Evolutionary conservation across 176 grass and related monocot genomes (phyloP).

Genomic region (Phragmites australis): DNA sequence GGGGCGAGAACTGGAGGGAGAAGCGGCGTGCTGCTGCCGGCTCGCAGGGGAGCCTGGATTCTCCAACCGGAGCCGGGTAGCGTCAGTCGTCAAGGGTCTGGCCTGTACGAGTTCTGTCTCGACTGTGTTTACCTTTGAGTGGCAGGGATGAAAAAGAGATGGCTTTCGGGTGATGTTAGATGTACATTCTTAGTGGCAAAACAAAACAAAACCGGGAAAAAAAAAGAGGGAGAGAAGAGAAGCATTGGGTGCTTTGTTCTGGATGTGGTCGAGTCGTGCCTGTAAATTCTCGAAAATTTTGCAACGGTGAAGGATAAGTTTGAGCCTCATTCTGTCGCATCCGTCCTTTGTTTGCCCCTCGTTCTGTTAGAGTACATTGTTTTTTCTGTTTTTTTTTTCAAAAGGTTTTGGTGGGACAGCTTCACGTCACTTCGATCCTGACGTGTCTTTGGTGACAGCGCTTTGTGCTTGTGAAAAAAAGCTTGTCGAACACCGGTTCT

Average conservation of each 20-base stretch:
- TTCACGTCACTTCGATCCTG: not conserved
- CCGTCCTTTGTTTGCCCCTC: not conserved
- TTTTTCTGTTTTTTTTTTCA: not conserved
- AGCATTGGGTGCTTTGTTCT: constrained; percentile 34
- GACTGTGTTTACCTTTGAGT: constrained; percentile 33
- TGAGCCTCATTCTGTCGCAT: constrained; percentile 13
- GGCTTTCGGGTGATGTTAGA: constrained; percentile 30
- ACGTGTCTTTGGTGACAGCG: not conserved
- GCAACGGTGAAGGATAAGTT: constrained; percentile 26
- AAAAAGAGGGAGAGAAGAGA: not conserved
- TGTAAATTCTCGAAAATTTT: constrained; percentile 70
- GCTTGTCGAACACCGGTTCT: not conserved
- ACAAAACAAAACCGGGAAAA: not conserved
- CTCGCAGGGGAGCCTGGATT: constrained; percentile 40
- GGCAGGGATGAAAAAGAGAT: constrained; percentile 15
- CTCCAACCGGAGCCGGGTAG: constrained; percentile 41
- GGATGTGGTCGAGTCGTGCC: constrained; percentile 28
- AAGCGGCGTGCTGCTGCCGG: constrained; percentile 51
- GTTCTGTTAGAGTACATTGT: not conserved
- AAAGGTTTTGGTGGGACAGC: not conserved
- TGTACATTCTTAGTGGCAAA: constrained; percentile 54
- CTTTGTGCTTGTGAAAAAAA: not conserved
- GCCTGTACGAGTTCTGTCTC: constrained; percentile 4
- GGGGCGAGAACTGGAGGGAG: constrained; percentile 88
- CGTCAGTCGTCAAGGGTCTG: not conserved